A percentile compares a stretch with the other conserved stretches of the same genome.
phyloP scores from a whole-genome alignment of 2,329 filamentous ascomycete species.

The Colletotrichum sp. region DNA sequence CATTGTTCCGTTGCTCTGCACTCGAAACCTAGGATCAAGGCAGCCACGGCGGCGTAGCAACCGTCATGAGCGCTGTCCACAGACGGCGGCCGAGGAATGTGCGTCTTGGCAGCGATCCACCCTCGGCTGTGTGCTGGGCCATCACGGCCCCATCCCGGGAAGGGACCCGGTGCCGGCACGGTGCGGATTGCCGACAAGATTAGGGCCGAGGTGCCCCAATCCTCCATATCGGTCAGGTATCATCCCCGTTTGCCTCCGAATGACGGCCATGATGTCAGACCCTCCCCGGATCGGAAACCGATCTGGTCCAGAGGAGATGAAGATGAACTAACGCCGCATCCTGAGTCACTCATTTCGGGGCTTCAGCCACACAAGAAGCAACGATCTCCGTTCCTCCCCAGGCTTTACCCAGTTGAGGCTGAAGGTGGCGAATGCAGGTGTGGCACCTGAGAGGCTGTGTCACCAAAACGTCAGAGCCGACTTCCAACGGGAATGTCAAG shows the following conservation, averaged over 20 bases:
- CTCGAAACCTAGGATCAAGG: not conserved
- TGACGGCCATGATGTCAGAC: not conserved
- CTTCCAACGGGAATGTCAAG: not conserved
- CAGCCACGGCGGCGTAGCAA: not conserved
- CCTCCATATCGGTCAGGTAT: not conserved
- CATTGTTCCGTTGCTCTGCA: fast-evolving
- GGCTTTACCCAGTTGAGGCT: not conserved
- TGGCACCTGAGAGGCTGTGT: not conserved
- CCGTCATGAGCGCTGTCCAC: not conserved
- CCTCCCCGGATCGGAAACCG: not conserved
- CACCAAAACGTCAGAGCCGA: not conserved
- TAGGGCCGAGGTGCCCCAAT: not conserved
- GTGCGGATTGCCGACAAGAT: not conserved
- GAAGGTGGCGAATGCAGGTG: not conserved
- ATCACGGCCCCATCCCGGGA: not conserved
- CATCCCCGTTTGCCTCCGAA: not conserved
- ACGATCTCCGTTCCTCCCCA: not conserved
- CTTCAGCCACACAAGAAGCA: not conserved
- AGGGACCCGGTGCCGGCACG: not conserved
- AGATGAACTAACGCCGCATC: not conserved
- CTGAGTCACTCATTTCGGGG: not conserved
- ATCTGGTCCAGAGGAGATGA: not conserved
- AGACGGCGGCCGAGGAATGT: not conserved
- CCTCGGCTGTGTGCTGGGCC: not conserved
- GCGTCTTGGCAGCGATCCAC: not conserved